phyloP scores from a whole-genome alignment of 805 yeast species.

The Ogataea trehaloabstinens region DNA sequence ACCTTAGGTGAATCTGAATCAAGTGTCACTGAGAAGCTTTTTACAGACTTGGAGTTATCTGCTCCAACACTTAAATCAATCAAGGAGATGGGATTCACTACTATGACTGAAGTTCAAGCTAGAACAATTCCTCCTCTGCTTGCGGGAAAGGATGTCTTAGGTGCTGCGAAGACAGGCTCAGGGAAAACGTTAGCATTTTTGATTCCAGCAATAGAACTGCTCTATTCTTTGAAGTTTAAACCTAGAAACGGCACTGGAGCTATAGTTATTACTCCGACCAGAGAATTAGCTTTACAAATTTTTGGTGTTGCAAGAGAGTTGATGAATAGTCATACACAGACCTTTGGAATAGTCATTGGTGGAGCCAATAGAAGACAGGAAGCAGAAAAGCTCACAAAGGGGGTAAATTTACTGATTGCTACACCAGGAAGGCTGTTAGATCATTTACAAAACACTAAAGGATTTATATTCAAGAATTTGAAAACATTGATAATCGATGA shows the following conservation, averaged over 20 bases:
- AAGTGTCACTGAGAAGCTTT: constrained; percentile 28
- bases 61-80: constrained; percentile 81
- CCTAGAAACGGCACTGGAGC: constrained; percentile 99
- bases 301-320: constrained; percentile 97
- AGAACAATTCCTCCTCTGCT: constrained; percentile 94
- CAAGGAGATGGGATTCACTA: constrained; percentile 82
- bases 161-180: constrained; percentile 99
- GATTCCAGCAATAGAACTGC: constrained; percentile 91
- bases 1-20: constrained; percentile 32
- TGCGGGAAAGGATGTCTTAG: constrained; percentile 96
- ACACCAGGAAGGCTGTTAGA: constrained; percentile 97
- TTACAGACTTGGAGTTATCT: constrained; percentile 63
- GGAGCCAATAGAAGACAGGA: constrained; percentile 98
- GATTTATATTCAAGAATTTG: constrained; percentile 90
- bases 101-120: constrained; percentile 93
- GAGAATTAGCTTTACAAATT: constrained; percentile 96
- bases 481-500: constrained; percentile 95
- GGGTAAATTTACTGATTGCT: constrained; percentile 91
- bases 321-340: constrained; percentile 87
- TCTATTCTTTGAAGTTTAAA: constrained; percentile 87
- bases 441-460: constrained; percentile 93
- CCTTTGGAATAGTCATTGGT: constrained; percentile 95
- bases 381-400: constrained; percentile 90
- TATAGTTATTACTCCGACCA: constrained; percentile 91
- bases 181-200: constrained; percentile 96